Percentiles rank a stretch among this genome's conserved stretches.
phyloP scores from a whole-genome alignment of 306 rosid genomes.

The Crotalaria pallida region DNA sequence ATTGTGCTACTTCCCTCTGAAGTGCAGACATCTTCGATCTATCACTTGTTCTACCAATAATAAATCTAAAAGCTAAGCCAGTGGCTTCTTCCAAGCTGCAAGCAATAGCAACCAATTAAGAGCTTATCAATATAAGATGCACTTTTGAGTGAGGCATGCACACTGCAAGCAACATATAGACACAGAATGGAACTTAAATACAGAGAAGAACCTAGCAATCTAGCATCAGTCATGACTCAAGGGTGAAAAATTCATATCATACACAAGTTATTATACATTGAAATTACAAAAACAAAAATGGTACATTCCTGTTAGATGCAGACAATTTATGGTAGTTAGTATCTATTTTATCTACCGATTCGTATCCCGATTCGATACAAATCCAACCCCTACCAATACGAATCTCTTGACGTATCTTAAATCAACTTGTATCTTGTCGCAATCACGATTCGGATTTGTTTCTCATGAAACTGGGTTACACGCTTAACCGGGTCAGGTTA shows the following conservation, averaged over 20 bases:
- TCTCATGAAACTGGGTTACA: no score
- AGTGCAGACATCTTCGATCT: slow-evolving; percentile 68
- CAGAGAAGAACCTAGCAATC: not conserved
- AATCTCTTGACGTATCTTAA: no score
- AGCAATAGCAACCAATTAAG: slow-evolving; percentile 14
- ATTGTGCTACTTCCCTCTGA: slow-evolving; percentile 56
- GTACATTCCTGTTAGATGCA: not conserved
- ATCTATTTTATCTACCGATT: no score
- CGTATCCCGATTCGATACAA: no score
- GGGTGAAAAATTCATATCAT: not conserved
- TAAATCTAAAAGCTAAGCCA: slow-evolving; percentile 88
- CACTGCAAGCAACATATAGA: not conserved
- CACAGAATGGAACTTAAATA: not conserved
- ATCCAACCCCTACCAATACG: no score
- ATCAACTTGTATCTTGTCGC: no score
- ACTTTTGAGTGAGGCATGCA: not conserved
- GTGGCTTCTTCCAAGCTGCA: slow-evolving; percentile 97
- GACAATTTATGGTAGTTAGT: no score
- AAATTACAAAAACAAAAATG: no score
- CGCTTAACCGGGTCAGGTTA: no score
- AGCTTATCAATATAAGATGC: not conserved
- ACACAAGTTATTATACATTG: not conserved
- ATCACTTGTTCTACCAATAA: slow-evolving; percentile 75
- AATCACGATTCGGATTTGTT: no score
- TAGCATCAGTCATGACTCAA: not conserved